phyloP scores from a whole-genome alignment of 2,329 filamentous ascomycete species.

The Penicillium sclerotigenum region DNA sequence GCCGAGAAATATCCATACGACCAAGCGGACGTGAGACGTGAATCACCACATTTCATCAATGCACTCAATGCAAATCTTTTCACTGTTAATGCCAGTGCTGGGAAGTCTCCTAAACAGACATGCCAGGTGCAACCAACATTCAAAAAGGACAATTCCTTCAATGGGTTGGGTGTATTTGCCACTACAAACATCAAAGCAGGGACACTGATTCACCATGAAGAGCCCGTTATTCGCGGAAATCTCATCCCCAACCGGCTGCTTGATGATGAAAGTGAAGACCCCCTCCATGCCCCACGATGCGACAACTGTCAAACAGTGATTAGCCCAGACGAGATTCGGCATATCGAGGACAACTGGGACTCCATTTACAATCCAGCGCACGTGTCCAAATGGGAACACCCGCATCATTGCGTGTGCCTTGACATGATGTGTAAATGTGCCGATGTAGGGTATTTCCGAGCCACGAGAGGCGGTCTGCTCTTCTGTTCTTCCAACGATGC shows the following conservation, averaged over 20 bases:
- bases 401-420: not conserved
- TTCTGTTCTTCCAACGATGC: slow-evolving; percentile 14
- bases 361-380: not conserved
- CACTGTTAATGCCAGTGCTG: not conserved
- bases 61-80: slow-evolving; percentile 27
- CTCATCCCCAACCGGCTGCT: slow-evolving; percentile 18
- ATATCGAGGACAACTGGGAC: not conserved
- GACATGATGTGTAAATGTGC: not conserved
- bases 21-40: slow-evolving; percentile 21
- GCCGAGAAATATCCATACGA: slow-evolving; percentile 30
- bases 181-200: slow-evolving; percentile 22
- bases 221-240: slow-evolving; percentile 37
- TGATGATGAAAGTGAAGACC: not conserved
- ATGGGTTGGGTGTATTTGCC: slow-evolving; percentile 30
- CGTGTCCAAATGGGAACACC: not conserved
- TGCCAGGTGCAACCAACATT: slow-evolving; percentile 9
- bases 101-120: not conserved
- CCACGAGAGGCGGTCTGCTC: not conserved
- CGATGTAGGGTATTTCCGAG: not conserved
- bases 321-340: not conserved
- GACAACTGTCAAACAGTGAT: slow-evolving; percentile 29
- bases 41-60: slow-evolving; percentile 13
- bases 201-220: slow-evolving; percentile 32
- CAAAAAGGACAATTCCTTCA: not conserved
- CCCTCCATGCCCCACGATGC: slow-evolving; percentile 15